A percentile compares a stretch with the other conserved stretches of the same genome.
phyloP scores from a whole-genome alignment of 2,329 filamentous ascomycete genomes.

The Camillea tinctor region DNA sequence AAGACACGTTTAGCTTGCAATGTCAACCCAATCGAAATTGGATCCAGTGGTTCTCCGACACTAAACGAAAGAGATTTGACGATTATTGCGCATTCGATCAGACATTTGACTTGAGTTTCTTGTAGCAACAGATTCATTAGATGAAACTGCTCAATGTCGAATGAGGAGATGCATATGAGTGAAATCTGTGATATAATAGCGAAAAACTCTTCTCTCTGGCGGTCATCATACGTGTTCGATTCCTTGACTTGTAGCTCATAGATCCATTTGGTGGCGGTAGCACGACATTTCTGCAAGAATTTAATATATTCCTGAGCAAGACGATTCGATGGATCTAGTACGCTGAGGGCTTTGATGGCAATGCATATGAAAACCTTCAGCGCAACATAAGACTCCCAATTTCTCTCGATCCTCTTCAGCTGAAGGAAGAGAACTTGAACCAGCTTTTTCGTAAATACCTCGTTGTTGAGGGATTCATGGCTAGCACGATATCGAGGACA shows the following conservation, averaged over 20 bases:
- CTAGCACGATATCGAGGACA: not conserved
- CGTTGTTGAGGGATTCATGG: constrained; percentile 27
- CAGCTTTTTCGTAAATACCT: constrained; percentile 30
- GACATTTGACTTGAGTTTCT: not conserved
- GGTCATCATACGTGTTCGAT: not conserved
- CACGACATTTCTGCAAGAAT: not conserved
- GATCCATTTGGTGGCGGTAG: not conserved
- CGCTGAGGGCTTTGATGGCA: constrained; percentile 14
- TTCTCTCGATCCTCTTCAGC: constrained; percentile 31
- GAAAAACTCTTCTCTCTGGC: not conserved
- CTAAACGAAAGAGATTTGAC: not conserved
- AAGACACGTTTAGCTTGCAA: not conserved
- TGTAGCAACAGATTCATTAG: not conserved
- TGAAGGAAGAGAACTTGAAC: not conserved
- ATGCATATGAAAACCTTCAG: constrained; percentile 41
- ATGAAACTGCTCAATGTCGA: constrained; percentile 3
- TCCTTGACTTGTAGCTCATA: not conserved
- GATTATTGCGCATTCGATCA: not conserved
- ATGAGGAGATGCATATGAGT: constrained; percentile 9
- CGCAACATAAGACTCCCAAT: constrained; percentile 48
- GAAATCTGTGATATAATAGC: constrained; percentile 1
- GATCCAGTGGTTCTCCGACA: not conserved
- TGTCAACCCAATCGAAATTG: not conserved
- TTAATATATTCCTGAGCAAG: not conserved
- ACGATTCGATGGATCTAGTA: not conserved